Conservation (phyloP, 1,139 yeast species). For the Pichia sp. region DNA sequence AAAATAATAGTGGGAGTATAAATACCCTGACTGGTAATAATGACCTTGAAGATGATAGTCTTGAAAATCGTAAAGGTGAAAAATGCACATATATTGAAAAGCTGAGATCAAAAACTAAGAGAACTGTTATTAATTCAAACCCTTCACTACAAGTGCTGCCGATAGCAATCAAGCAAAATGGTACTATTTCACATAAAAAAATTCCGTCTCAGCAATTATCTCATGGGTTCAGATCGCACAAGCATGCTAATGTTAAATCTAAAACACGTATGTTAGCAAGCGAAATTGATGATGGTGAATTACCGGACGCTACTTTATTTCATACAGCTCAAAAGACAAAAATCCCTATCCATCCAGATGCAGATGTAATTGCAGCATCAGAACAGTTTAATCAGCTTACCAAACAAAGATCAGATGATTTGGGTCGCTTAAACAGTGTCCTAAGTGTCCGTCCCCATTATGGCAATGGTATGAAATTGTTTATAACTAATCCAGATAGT, state of each 20-base stretch:
- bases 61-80: slow-evolving; percentile 12
- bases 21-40: too few species aligned
- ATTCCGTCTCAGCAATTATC: slow-evolving; percentile 23
- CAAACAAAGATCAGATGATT: slow-evolving; percentile 9
- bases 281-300: slow-evolving; percentile 66
- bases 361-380: slow-evolving; percentile 26
- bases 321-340: slow-evolving; percentile 25
- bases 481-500: slow-evolving; percentile 67
- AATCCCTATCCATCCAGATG: slow-evolving; percentile 28
- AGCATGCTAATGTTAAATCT: slow-evolving; percentile 56
- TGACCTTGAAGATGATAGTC: neutral
- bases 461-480: slow-evolving; percentile 33
- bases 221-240: slow-evolving; percentile 1
- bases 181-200: slow-evolving; percentile 19
- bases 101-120: slow-evolving; percentile 10
- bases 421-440: slow-evolving; percentile 29
- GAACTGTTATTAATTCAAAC: slow-evolving; percentile 4
- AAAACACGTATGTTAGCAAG: slow-evolving; percentile 70
- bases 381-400: slow-evolving; percentile 26
- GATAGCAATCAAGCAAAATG: slow-evolving; percentile 16
- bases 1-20: too few species aligned
- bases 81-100: slow-evolving; percentile 17
- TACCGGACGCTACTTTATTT: slow-evolving; percentile 29
- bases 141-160: slow-evolving; percentile 15
- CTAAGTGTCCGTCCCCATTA: slow-evolving; percentile 17